Conservation (phyloP, 805 yeast genomes). For the Debaryomyces tyrocola region DNA sequence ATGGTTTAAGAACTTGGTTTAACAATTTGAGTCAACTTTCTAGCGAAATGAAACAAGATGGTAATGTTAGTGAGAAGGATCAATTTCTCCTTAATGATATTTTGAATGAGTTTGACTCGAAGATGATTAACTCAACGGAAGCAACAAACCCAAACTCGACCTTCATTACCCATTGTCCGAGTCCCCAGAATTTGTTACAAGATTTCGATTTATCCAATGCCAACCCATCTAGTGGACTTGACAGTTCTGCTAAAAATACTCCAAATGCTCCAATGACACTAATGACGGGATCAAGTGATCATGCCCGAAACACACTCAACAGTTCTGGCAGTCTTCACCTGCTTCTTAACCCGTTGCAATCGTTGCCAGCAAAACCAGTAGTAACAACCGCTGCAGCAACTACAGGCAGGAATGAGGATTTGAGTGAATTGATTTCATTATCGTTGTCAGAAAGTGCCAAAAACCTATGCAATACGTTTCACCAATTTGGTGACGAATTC, state of each 20-base stretch:
- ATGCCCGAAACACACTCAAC: neutral
- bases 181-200: neutral
- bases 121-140: neutral
- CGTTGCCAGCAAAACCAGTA: slow-evolving; percentile 7
- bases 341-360: neutral
- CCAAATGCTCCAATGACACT: neutral
- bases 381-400: neutral
- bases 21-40: slow-evolving; percentile 11
- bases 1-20: slow-evolving; percentile 24
- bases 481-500: slow-evolving; percentile 25
- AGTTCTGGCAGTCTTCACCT: neutral
- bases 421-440: slow-evolving; percentile 6
- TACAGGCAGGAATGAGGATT: slow-evolving; percentile 8
- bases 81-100: neutral
- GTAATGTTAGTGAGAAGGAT: neutral
- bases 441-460: slow-evolving; percentile 29
- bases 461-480: slow-evolving; percentile 29
- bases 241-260: neutral
- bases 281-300: neutral
- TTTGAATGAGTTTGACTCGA: neutral
- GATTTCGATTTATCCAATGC: neutral
- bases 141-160: slow-evolving; percentile 1
- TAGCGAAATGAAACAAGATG: neutral
- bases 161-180: neutral
- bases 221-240: neutral